These are phyloP conservation scores for Agaricus blazei DNA, from an alignment of 768 basidiomycete species.

Conservation along the genomic window DNA sequence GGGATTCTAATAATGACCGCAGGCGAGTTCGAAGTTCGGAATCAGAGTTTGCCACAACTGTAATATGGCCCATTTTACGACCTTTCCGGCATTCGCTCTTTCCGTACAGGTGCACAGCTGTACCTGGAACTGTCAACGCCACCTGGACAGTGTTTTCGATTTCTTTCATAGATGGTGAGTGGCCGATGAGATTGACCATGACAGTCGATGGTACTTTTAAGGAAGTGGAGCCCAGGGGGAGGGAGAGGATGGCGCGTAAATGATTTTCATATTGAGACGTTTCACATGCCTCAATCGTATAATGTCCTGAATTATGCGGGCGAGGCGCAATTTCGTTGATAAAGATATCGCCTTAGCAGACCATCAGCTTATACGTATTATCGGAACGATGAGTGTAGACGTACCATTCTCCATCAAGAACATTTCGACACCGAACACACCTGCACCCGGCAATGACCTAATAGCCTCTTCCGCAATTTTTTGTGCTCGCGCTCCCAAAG, in stretches of 20 bases:
- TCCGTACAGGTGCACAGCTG: conserved; percentile 89
- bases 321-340: conserved; percentile 98
- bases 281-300: conserved; percentile 96
- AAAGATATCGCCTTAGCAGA: conserved; percentile 55
- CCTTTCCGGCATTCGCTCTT: conserved; percentile 86
- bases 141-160: conserved; percentile 49
- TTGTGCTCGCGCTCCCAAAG: conserved; percentile 56
- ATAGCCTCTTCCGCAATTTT: conserved; percentile 78
- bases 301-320: conserved; percentile 98
- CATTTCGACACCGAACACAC: conserved; percentile 98
- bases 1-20: conserved; percentile 64
- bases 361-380: neutral
- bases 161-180: conserved; percentile 58
- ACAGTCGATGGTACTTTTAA: conserved; percentile 82
- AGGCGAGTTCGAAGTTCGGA: conserved; percentile 65
- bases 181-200: conserved; percentile 96
- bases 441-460: conserved; percentile 76
- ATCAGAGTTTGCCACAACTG: conserved; percentile 79
- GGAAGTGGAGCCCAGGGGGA: conserved; percentile 85
- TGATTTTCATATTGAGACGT: conserved; percentile 98
- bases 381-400: neutral
- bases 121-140: conserved; percentile 70
- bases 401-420: conserved; percentile 88
- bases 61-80: conserved; percentile 98
- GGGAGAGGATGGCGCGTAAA: conserved; percentile 85